Base-by-base conservation (phyloP, 768 basidiomycete species). In the Hydnomerulius pinastri region DNA sequence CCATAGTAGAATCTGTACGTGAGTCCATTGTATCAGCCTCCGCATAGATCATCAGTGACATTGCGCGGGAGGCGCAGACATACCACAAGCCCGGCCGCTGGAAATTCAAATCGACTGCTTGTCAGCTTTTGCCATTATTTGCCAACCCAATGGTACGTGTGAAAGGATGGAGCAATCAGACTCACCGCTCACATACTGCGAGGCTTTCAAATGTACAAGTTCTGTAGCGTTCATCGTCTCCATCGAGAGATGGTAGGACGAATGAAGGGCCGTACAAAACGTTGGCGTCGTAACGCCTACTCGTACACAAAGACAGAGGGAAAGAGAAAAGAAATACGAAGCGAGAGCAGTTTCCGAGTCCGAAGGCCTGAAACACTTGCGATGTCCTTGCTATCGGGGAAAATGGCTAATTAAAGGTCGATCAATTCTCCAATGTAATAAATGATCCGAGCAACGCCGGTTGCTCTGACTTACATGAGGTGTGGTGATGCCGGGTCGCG, bases 1-100 rank as follows among this genome's bases (percentile, higher is more conserved):
- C 58, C 69, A 73, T 20, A 71, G 50, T 9, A 71, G 53, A 15
- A 67, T 46, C 73, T 71, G 53, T 11, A n/a, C 17, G 17, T 28
- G 27, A 56, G 36, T 10, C 3, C 13, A 4, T 51, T 30, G 17
- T n/a, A 20, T 24, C 21, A 37, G 32, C 18, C 12, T n/a, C n/a
- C 13, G 18, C 28, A 27, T 18, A 41, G 6, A 44, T n/a, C 30
- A 3, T 37, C 20, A 21, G 44, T n/a, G 18, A 51, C 11, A 11
- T 27, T 29, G 25, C 9, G 25, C 13, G 13, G 43, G 10, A 37
- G 18, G 18, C 54, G 60, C 30, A n/a, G 11, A 47, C 49, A 13
- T 51, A 66, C 65, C 54, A 59, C 56, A 23, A 66, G 43, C 15
- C 66, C 67, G 13, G 33, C 59, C 41, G 57, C 65, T 66, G 41